A percentile compares a stretch with the other conserved stretches of the same genome.
These are phyloP conservation scores for Suhomyces yuchorum DNA, from an alignment of 1,139 yeast genomes.

Conservation along the genomic window DNA sequence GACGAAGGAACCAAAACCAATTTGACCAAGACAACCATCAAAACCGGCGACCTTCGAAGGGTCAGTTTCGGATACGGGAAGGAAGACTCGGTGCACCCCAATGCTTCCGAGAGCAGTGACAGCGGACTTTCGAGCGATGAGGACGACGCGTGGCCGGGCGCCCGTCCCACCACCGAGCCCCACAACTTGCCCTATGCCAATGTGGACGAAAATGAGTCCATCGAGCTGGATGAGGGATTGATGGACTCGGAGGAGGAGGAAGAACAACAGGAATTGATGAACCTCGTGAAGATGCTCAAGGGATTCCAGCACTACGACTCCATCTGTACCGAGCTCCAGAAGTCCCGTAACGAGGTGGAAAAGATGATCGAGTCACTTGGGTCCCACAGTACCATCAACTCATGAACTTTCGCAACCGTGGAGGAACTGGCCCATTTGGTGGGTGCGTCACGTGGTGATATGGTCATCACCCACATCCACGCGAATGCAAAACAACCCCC, in stretches of 20 bases:
- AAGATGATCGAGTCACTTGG: slow-evolving; percentile 48
- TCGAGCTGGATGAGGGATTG: slow-evolving; percentile 11
- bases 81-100: slow-evolving; percentile 12
- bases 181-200: background rate
- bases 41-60: slow-evolving; percentile 26
- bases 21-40: slow-evolving; percentile 33
- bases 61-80: slow-evolving; percentile 39
- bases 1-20: slow-evolving; percentile 6
- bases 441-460: background rate
- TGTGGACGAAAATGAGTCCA: slow-evolving; percentile 14
- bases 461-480: slow-evolving; percentile 5
- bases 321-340: slow-evolving; percentile 68
- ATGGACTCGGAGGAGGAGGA: slow-evolving; percentile 15
- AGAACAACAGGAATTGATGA: slow-evolving; percentile 35
- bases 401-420: slow-evolving; percentile 21
- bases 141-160: background rate
- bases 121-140: slow-evolving; percentile 11
- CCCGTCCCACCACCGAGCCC: background rate
- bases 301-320: slow-evolving; percentile 69
- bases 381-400: slow-evolving; percentile 43
- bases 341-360: slow-evolving; percentile 59
- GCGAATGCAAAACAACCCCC: slow-evolving; percentile 5
- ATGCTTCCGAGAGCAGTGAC: slow-evolving; percentile 4
- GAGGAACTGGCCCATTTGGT: background rate
- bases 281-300: slow-evolving; percentile 50